A percentile compares a stretch with the other conserved stretches of the same genome.
Conservation (phyloP, 2,329 filamentous ascomycete species). For the Ophiocordyceps camponoti-floridani region DNA sequence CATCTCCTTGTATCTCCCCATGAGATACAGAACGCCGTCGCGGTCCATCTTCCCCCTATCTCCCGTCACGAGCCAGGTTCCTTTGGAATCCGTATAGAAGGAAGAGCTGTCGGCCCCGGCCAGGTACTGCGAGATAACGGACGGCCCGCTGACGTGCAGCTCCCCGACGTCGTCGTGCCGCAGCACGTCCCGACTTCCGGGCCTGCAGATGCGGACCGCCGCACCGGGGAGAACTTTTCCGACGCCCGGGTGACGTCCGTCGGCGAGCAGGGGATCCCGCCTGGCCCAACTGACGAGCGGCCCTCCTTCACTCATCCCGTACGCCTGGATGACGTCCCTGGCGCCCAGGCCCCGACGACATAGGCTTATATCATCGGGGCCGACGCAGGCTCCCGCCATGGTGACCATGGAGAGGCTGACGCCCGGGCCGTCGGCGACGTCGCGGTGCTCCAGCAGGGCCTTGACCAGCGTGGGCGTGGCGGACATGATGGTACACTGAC, state of each 20-base stretch:
- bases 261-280: slow-evolving; percentile 10
- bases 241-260: slow-evolving; percentile 19
- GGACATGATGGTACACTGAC: slow-evolving; percentile 18
- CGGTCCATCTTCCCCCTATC: slow-evolving; percentile 21
- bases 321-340: slow-evolving; percentile 16
- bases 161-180: slow-evolving; percentile 17
- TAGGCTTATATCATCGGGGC: slow-evolving; percentile 12
- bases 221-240: slow-evolving; percentile 22
- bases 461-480: slow-evolving; percentile 20
- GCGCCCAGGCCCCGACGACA: slow-evolving; percentile 15
- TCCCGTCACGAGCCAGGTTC: slow-evolving; percentile 20
- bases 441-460: slow-evolving; percentile 12
- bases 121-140: slow-evolving; percentile 17
- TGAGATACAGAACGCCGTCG: slow-evolving; percentile 18
- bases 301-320: slow-evolving; percentile 27
- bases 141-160: slow-evolving; percentile 19
- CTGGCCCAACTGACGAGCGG: slow-evolving; percentile 21
- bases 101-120: slow-evolving; percentile 7
- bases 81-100: slow-evolving; percentile 17
- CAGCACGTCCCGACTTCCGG: slow-evolving; percentile 11
- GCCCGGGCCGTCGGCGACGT: slow-evolving; percentile 9
- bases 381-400: slow-evolving; percentile 15
- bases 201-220: slow-evolving; percentile 17
- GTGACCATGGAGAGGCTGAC: slow-evolving; percentile 15
- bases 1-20: slow-evolving; percentile 25